A percentile compares a stretch with the other conserved stretches of the same genome.
phyloP scores from a whole-genome alignment of 1,139 yeast genomes.

The Suhomyces chickasaworum region DNA sequence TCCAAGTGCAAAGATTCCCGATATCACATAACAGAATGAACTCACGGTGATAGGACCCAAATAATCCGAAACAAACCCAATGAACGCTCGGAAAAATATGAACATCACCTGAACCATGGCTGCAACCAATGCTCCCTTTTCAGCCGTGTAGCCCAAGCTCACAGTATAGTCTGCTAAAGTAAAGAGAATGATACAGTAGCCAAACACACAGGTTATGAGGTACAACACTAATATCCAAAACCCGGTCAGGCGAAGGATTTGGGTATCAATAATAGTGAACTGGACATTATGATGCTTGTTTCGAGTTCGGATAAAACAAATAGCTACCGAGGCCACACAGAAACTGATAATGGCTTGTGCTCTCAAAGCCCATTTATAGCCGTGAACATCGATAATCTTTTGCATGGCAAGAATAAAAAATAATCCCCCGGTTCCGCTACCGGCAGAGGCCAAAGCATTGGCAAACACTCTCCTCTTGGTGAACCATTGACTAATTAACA shows the following conservation, averaged over 20 bases:
- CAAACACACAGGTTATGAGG: background rate
- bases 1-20: background rate
- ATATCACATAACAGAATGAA: background rate
- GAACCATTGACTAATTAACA: constrained; percentile 48
- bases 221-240: background rate
- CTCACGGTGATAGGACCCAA: background rate
- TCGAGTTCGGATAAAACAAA: background rate
- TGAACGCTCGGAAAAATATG: background rate
- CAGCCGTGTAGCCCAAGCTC: background rate
- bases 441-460: background rate
- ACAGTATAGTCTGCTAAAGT: background rate
- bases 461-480: constrained; percentile 30
- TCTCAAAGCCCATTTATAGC: background rate
- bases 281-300: background rate
- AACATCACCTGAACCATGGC: background rate
- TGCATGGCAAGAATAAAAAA: background rate
- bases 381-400: background rate
- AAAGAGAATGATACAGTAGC: background rate
- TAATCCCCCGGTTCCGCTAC: background rate
- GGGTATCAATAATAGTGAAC: background rate
- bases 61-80: background rate
- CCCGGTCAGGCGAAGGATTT: background rate
- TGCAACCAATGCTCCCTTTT: background rate
- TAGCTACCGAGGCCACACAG: background rate
- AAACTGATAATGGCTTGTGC: background rate